Conservation (phyloP, 2,329 filamentous ascomycete genomes). For the Aspergillus quadrilineatus region DNA sequence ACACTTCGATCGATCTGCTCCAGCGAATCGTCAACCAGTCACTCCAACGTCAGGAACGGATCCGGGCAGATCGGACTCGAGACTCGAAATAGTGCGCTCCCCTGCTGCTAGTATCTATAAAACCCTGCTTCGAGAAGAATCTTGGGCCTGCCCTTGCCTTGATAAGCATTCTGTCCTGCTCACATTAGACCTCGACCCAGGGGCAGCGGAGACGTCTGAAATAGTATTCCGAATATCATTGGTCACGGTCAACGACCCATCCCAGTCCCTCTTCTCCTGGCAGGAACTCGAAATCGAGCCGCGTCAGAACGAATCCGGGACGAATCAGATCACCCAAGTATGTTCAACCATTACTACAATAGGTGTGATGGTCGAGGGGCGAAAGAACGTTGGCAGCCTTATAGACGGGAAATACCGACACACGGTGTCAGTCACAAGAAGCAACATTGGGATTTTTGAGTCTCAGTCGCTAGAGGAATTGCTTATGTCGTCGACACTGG, state of each 20-base stretch:
- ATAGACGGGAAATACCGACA: background rate
- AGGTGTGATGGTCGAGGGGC: background rate
- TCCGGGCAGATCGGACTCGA: background rate
- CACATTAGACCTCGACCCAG: background rate
- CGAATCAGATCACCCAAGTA: background rate
- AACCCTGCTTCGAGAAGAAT: background rate
- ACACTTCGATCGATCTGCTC: background rate
- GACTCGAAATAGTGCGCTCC: background rate
- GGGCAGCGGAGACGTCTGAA: background rate
- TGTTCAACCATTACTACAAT: background rate
- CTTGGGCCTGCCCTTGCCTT: background rate
- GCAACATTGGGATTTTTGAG: background rate
- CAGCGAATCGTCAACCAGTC: background rate
- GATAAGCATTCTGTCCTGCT: background rate
- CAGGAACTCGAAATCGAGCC: slow-evolving; percentile 1
- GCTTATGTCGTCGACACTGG: background rate
- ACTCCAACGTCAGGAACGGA: background rate
- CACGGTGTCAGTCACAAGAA: background rate
- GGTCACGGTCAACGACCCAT: background rate
- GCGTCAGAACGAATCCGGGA: background rate
- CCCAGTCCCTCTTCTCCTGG: background rate
- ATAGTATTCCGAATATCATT: background rate
- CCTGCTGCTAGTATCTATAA: slow-evolving; percentile 1
- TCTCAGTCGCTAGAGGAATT: background rate
- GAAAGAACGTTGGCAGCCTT: background rate